A percentile compares a stretch with the other conserved stretches of the same genome.
phyloP scores from a whole-genome alignment of 371 early-diverging fungal species.

The Mortierella sp. region DNA sequence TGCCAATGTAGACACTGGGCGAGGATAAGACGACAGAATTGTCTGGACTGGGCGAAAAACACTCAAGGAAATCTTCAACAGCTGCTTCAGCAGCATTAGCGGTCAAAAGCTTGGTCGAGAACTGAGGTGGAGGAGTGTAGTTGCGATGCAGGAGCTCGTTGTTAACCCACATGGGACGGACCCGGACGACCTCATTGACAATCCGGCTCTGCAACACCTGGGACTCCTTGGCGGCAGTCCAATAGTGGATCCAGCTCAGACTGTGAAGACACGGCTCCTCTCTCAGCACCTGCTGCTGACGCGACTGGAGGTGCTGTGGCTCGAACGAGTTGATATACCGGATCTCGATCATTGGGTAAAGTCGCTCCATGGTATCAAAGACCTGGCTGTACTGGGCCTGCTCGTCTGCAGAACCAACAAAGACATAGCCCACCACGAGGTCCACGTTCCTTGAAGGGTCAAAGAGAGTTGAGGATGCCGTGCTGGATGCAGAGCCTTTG shows the following conservation, averaged over 20 bases:
- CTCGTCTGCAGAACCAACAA: constrained; percentile 51
- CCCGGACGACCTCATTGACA: constrained; percentile 51
- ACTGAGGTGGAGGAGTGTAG: constrained; percentile 24
- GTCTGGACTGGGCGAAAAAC: not conserved
- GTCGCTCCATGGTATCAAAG: constrained; percentile 35
- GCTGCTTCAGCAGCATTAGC: not conserved
- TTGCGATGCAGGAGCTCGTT: constrained; percentile 43
- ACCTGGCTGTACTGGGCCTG: constrained; percentile 52
- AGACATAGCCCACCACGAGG: constrained; percentile 40
- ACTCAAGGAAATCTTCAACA: not conserved
- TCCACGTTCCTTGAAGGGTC: constrained; percentile 10
- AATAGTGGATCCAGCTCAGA: constrained; percentile 56
- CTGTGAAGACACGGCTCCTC: constrained; percentile 47
- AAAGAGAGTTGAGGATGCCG: not conserved
- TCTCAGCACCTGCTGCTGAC: constrained; percentile 34
- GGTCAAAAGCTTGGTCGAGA: not conserved
- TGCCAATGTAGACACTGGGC: constrained; percentile 28
- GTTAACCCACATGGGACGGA: constrained; percentile 54
- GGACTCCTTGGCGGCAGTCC: constrained; percentile 56
- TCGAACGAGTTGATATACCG: constrained; percentile 55
- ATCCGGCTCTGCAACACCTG: constrained; percentile 55
- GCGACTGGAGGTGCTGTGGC: constrained; percentile 37
- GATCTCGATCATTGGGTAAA: constrained; percentile 46
- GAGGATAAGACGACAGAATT: not conserved
- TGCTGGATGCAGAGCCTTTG: not conserved